Conservation (phyloP, 2,329 filamentous ascomycete species). For the Rhinocladiella mackenziei region DNA sequence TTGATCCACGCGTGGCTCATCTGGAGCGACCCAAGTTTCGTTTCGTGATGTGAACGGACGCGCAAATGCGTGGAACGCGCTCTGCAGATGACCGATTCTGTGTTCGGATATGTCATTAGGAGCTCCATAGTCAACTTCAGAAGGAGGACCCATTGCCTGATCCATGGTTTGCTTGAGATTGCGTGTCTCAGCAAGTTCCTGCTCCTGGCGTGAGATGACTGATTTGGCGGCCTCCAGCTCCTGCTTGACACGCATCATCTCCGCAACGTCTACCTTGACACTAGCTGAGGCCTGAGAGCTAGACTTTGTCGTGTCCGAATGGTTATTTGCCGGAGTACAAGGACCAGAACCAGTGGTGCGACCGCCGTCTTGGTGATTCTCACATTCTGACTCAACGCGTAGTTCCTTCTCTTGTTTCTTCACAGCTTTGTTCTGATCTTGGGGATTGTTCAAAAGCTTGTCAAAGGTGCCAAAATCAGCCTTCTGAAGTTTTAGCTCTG, state of each 20-base stretch:
- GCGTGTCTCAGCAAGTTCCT: slow-evolving; percentile 58
- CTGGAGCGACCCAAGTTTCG: slow-evolving; percentile 43
- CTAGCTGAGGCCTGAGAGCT: slow-evolving; percentile 18
- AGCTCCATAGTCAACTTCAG: slow-evolving; percentile 49
- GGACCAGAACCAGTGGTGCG: slow-evolving; percentile 37
- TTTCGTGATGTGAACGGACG: slow-evolving; percentile 40
- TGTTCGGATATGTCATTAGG: slow-evolving; percentile 49
- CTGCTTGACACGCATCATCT: slow-evolving; percentile 54
- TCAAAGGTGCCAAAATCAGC: slow-evolving; percentile 37
- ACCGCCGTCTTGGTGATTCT: slow-evolving; percentile 24
- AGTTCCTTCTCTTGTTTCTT: slow-evolving; percentile 57
- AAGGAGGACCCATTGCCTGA: slow-evolving; percentile 53
- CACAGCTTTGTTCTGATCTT: slow-evolving; percentile 64
- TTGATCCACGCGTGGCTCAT: slow-evolving; percentile 45
- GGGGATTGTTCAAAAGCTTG: slow-evolving; percentile 62
- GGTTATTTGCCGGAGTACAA: slow-evolving; percentile 41
- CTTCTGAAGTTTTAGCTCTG: slow-evolving; percentile 19
- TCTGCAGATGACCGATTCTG: slow-evolving; percentile 49
- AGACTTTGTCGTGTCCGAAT: slow-evolving; percentile 26
- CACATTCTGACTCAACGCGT: slow-evolving; percentile 21
- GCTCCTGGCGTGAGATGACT: slow-evolving; percentile 57
- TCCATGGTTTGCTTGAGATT: slow-evolving; percentile 60
- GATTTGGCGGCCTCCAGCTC: slow-evolving; percentile 56
- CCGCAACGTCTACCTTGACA: slow-evolving; percentile 39
- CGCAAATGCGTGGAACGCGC: slow-evolving; percentile 51